Conservation (phyloP, 2,329 filamentous ascomycete genomes). For the Microdochium bolleyi region DNA sequence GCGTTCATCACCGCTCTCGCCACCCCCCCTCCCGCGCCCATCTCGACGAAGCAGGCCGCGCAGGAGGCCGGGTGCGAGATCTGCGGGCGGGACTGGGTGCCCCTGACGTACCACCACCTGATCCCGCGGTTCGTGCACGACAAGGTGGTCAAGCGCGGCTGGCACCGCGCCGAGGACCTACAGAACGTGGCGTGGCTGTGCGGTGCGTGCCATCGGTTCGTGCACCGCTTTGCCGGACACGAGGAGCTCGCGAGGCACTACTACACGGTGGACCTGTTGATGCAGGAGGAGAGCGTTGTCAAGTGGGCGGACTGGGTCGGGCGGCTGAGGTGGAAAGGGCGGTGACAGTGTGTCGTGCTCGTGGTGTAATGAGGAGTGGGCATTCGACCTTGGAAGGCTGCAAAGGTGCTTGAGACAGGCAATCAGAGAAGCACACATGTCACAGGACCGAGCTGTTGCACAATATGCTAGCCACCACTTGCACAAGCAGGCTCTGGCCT, state of each 20-base stretch:
- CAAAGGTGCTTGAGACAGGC: too few relatives aligned
- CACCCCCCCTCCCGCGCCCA: conserved; percentile 56
- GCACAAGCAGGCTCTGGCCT: too few relatives aligned
- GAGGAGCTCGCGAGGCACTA: conserved; percentile 69
- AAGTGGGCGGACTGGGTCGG: conserved; percentile 68
- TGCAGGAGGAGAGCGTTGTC: conserved; percentile 63
- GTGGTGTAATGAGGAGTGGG: too few relatives aligned
- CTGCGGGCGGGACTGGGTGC: conserved; percentile 66
- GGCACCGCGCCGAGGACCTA: conserved; percentile 68
- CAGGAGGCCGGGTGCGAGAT: conserved; percentile 57
- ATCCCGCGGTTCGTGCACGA: conserved; percentile 73
- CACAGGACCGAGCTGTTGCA: too few relatives aligned
- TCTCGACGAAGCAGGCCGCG: conserved; percentile 41
- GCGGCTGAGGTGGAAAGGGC: conserved; percentile 63
- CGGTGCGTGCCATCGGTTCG: conserved; percentile 74
- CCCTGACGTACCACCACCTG: conserved; percentile 76
- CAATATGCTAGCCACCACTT: too few relatives aligned
- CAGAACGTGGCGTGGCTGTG: conserved; percentile 83
- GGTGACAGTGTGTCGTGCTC: too few relatives aligned
- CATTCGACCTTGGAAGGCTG: too few relatives aligned
- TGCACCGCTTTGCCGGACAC: conserved; percentile 67
- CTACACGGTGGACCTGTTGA: conserved; percentile 64
- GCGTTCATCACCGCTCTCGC: conserved; percentile 52
- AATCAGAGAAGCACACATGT: too few relatives aligned
- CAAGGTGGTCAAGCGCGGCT: conserved; percentile 68